A percentile compares a stretch with the other conserved stretches of the same genome.
Conservation (phyloP, 2,329 filamentous ascomycete species). For the Thelonectria olida region DNA sequence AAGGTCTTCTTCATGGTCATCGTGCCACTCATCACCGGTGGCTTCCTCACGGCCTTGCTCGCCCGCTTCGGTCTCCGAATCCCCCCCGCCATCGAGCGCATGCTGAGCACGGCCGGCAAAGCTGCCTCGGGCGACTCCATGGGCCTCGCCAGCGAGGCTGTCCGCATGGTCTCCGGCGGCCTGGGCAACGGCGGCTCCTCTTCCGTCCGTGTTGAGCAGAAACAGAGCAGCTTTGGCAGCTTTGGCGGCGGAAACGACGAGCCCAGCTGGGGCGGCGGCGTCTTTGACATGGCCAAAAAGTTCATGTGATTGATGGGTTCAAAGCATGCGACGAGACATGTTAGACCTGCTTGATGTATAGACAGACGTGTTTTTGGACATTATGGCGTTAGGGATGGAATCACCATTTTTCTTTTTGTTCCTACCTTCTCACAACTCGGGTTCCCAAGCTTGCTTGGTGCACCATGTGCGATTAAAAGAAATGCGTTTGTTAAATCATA, state of each 20-base stretch:
- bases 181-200: conserved; percentile 37
- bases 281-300: conserved; percentile 41
- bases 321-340: conserved; percentile 11
- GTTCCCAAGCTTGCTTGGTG: conserved; percentile 2
- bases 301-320: conserved; percentile 46
- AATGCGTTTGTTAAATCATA: not conserved
- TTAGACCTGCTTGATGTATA: conserved; percentile 13
- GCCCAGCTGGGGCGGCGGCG: conserved; percentile 46
- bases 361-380: conserved; percentile 15
- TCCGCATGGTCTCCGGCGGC: conserved; percentile 59
- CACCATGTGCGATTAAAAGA: not conserved
- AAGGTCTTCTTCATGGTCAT: conserved; percentile 90
- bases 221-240: conserved; percentile 40
- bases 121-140: conserved; percentile 58
- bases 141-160: conserved; percentile 64
- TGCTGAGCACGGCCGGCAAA: conserved; percentile 63
- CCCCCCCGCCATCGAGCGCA: conserved; percentile 69
- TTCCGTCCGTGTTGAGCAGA: conserved; percentile 45
- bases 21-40: conserved; percentile 86
- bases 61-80: conserved; percentile 82
- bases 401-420: not conserved
- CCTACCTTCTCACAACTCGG: conserved; percentile 16
- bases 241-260: conserved; percentile 44
- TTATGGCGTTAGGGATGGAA: conserved; percentile 33
- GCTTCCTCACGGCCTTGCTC: conserved; percentile 80